A percentile compares a stretch with the other conserved stretches of the same genome.
phyloP scores from a whole-genome alignment of 139 green algal species.

The Picochlorum sp. region DNA sequence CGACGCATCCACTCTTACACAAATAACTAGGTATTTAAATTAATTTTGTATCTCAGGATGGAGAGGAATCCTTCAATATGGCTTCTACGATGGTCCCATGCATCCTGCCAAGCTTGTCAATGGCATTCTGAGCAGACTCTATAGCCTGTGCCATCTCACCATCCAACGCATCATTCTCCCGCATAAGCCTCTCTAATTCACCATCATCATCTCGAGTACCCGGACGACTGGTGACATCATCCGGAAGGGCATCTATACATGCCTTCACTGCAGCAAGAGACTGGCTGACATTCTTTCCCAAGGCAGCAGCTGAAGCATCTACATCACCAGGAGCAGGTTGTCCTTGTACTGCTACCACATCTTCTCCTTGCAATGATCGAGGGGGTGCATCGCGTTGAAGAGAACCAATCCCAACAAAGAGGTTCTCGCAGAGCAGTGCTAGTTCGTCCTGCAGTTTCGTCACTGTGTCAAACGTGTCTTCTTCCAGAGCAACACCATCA shows the following conservation, averaged over 20 bases:
- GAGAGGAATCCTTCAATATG: too few species aligned
- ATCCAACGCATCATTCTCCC: too few species aligned
- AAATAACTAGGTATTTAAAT: too few species aligned
- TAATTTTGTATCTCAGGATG: too few species aligned
- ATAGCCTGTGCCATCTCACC: neutral
- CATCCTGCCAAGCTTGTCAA: too few species aligned
- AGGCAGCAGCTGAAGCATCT: neutral
- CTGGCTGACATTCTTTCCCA: neutral
- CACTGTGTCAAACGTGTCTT: constrained; percentile 4
- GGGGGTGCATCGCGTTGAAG: constrained; percentile 25
- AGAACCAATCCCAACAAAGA: constrained; percentile 25
- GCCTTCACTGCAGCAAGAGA: neutral
- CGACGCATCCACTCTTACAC: too few species aligned
- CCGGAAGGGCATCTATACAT: neutral
- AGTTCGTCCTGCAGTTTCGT: constrained; percentile 15
- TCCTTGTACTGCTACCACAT: neutral
- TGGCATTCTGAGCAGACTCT: neutral
- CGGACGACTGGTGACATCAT: neutral
- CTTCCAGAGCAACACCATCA: neutral
- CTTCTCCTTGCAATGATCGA: constrained; percentile 2
- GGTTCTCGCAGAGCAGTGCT: constrained; percentile 7
- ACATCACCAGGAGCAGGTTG: neutral
- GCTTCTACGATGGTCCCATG: too few species aligned
- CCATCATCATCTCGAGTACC: neutral
- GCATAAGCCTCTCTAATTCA: neutral